These are phyloP conservation scores for Neofusicoccum sp. DNA, from an alignment of 2,329 filamentous ascomycete genomes.

Conservation along the genomic window DNA sequence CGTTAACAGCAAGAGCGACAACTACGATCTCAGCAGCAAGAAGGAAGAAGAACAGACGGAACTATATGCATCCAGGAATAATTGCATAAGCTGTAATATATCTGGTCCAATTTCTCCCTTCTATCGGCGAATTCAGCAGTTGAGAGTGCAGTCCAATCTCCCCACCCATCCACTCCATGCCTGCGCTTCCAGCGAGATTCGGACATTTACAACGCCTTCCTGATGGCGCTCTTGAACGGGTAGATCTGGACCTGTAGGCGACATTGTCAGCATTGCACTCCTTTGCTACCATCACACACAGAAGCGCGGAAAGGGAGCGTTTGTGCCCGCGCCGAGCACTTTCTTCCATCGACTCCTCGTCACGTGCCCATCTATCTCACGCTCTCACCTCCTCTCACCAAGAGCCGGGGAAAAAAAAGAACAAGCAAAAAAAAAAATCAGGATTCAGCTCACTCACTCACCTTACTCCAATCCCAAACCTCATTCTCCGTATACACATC, in stretches of 20 bases:
- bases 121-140: neutral
- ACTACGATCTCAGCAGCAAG: no score
- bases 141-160: no score
- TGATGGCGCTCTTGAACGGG: slow-evolving; percentile 48
- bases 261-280: slow-evolving; percentile 14
- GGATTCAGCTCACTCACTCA: slow-evolving; percentile 38
- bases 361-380: neutral
- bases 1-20: no score
- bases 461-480: slow-evolving; percentile 69
- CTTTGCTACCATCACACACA: slow-evolving; percentile 19
- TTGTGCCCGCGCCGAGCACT: no score
- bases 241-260: slow-evolving; percentile 38
- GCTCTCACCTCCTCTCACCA: neutral
- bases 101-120: neutral
- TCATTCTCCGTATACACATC: slow-evolving; percentile 71
- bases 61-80: no score
- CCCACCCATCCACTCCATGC: no score
- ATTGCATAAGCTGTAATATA: no score
- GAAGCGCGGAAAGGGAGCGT: neutral
- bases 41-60: no score
- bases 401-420: neutral
- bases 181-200: neutral
- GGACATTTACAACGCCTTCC: slow-evolving; percentile 38
- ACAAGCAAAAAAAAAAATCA: slow-evolving; percentile 15
- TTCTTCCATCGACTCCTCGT: no score